These are phyloP conservation scores for Umbelopsis sp. DNA, from an alignment of 192 early-diverging fungal genomes.

Conservation along the genomic window DNA sequence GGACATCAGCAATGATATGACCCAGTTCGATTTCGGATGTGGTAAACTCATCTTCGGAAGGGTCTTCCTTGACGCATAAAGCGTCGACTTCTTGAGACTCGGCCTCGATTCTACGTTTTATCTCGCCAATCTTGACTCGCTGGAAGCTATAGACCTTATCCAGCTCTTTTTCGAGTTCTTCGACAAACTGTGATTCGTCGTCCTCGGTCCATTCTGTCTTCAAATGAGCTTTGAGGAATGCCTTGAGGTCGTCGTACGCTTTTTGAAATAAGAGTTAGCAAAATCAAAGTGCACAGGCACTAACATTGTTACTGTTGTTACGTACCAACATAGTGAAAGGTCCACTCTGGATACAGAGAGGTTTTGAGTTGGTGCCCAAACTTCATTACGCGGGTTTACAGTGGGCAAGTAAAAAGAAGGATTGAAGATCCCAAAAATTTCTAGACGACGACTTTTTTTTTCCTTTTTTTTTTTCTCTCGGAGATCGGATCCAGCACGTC, in stretches of 20 bases:
- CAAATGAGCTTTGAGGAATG: conserved; percentile 63
- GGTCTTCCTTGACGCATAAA: conserved; percentile 44
- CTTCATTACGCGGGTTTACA: conserved; percentile 65
- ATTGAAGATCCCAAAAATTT: background rate
- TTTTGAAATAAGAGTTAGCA: background rate
- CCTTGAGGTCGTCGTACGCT: conserved; percentile 85
- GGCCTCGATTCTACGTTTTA: conserved; percentile 70
- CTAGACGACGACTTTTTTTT: conserved; percentile 1
- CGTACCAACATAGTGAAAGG: conserved; percentile 75
- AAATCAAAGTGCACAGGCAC: background rate
- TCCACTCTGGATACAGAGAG: conserved; percentile 84
- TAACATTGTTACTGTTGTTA: conserved; percentile 32
- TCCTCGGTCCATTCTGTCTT: conserved; percentile 76
- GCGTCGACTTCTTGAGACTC: conserved; percentile 66
- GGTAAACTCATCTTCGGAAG: conserved; percentile 65
- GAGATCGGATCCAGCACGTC: background rate
- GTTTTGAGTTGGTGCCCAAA: conserved; percentile 86
- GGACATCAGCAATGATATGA: conserved; percentile 79
- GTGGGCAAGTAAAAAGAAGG: background rate
- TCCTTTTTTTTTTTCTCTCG: background rate
- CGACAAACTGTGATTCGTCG: conserved; percentile 84
- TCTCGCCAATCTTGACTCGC: conserved; percentile 74
- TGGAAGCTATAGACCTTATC: conserved; percentile 87
- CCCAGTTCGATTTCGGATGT: conserved; percentile 71
- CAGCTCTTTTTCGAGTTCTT: conserved; percentile 86